Evolutionary conservation across 73 alveolate genomes (phyloP).

Genomic region (Blepharisma japonicum): DNA sequence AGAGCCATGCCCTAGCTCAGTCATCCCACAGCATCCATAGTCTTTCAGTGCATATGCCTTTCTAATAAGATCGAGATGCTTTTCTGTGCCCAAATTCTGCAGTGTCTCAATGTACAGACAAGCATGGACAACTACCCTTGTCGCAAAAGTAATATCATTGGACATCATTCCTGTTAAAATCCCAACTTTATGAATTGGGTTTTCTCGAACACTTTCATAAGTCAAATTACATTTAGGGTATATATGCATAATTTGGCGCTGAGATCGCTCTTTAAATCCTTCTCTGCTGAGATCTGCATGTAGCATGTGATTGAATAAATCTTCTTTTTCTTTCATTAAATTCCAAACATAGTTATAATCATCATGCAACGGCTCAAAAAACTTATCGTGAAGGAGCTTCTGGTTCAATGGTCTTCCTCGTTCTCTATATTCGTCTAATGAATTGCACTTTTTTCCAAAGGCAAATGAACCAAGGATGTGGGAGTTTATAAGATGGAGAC

Average conservation of each 20-base stretch:
- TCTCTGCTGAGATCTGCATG: not conserved
- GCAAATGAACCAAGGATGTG: not conserved
- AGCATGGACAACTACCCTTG: slow-evolving; percentile 49
- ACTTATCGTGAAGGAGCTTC: not conserved
- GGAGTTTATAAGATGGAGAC: not conserved
- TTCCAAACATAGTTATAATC: not conserved
- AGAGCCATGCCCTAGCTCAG: slow-evolving; percentile 88
- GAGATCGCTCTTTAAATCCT: not conserved
- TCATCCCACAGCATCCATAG: slow-evolving; percentile 72
- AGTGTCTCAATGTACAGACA: slow-evolving; percentile 61
- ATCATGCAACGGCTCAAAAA: not conserved
- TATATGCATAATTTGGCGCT: not conserved
- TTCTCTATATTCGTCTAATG: not conserved
- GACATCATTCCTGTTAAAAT: not conserved
- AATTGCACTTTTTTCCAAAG: not conserved
- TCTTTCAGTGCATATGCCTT: slow-evolving; percentile 52
- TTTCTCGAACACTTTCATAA: not conserved
- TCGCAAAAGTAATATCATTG: not conserved
- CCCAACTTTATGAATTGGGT: not conserved
- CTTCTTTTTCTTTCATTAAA: not conserved
- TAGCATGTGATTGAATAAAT: not conserved
- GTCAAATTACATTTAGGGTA: not conserved
- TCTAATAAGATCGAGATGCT: slow-evolving; percentile 48
- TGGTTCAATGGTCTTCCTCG: not conserved
- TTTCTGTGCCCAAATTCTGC: slow-evolving; percentile 77